Conservation (phyloP, 2,329 filamentous ascomycete species). For the Fusarium sp. region DNA sequence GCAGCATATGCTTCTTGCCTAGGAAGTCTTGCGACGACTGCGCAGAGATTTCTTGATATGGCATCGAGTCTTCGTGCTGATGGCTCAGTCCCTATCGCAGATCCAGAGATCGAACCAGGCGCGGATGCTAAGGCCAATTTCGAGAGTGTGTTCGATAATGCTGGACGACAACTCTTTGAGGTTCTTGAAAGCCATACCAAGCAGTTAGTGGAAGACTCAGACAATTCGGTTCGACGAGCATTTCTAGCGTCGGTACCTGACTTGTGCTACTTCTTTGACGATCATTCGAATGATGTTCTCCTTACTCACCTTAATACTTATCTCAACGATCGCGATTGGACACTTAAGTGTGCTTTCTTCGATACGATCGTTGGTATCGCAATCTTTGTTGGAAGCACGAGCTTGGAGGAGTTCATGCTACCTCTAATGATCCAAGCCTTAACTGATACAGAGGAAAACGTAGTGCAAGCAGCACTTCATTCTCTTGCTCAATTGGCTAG, state of each 20-base stretch:
- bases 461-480: slow-evolving; percentile 89
- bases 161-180: slow-evolving; percentile 83
- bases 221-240: slow-evolving; percentile 86
- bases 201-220: slow-evolving; percentile 84
- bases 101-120: slow-evolving; percentile 82
- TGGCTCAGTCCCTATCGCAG: slow-evolving; percentile 79
- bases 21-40: slow-evolving; percentile 86
- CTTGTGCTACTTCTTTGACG: slow-evolving; percentile 93
- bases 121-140: slow-evolving; percentile 75
- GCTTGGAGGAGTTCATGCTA: slow-evolving; percentile 92
- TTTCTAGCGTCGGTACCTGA: slow-evolving; percentile 93
- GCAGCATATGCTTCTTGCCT: slow-evolving; percentile 94
- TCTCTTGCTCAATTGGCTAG: slow-evolving; percentile 89
- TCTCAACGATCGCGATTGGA: slow-evolving; percentile 95
- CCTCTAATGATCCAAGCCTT: slow-evolving; percentile 96
- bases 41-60: slow-evolving; percentile 87
- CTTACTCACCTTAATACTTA: slow-evolving; percentile 97
- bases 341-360: slow-evolving; percentile 95
- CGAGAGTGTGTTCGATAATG: slow-evolving; percentile 86
- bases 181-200: slow-evolving; percentile 92
- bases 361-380: slow-evolving; percentile 94
- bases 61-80: slow-evolving; percentile 88
- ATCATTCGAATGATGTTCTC: slow-evolving; percentile 95
- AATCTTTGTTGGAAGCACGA: slow-evolving; percentile 87
- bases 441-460: slow-evolving; percentile 91